A percentile compares a stretch with the other conserved stretches of the same genome.
phyloP scores from a whole-genome alignment of 768 basidiomycete species.

The Tricholoma furcatifolium region DNA sequence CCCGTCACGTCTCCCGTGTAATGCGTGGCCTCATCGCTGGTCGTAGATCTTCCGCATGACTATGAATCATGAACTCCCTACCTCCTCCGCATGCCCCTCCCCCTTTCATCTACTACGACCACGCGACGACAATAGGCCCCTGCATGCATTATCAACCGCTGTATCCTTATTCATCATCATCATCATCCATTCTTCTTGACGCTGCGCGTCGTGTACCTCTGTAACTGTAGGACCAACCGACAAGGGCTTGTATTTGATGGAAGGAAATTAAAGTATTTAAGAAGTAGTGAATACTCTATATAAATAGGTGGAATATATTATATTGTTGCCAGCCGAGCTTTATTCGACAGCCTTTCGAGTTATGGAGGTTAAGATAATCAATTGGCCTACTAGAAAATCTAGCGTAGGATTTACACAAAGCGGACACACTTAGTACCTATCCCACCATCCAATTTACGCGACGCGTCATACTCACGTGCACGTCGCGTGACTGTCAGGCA shows the following conservation, averaged over 20 bases:
- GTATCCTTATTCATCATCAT: not conserved
- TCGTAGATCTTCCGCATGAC: conserved; percentile 1
- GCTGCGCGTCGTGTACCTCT: conserved; percentile 8
- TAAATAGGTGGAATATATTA: not conserved
- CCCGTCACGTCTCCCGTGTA: conserved; percentile 27
- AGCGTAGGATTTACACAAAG: too few relatives aligned
- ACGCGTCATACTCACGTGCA: too few relatives aligned
- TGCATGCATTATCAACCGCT: not conserved
- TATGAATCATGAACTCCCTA: not conserved
- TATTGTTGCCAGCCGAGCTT: not conserved
- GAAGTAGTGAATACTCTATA: not conserved
- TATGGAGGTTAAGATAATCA: too few relatives aligned
- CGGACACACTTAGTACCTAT: too few relatives aligned
- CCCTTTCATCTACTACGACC: not conserved
- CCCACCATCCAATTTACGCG: too few relatives aligned
- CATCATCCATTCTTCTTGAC: not conserved
- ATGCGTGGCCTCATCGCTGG: conserved; percentile 26
- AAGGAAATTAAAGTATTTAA: not conserved
- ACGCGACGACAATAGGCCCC: not conserved
- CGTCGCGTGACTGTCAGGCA: too few relatives aligned
- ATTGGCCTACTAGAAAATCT: too few relatives aligned
- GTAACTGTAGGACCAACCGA: not conserved
- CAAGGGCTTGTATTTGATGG: not conserved
- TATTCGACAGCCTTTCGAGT: too few relatives aligned
- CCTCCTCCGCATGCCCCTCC: not conserved